Evolutionary conservation across 192 early-diverging fungal species (phyloP).

Genomic region (Entophlyctis helioformis): DNA sequence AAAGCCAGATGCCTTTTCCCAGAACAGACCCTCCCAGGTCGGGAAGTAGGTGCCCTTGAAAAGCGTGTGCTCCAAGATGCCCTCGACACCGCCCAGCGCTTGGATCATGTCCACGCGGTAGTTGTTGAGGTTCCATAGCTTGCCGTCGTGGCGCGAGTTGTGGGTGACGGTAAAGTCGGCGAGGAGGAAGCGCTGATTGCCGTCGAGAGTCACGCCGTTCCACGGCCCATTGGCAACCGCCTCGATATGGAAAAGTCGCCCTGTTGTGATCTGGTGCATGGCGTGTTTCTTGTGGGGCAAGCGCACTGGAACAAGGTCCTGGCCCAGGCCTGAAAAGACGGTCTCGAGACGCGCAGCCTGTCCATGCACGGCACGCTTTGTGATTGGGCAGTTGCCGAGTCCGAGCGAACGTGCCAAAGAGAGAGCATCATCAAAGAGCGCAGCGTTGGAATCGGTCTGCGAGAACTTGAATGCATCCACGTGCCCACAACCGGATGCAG

Average conservation of each 20-base stretch:
- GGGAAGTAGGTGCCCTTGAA: conserved; percentile 98
- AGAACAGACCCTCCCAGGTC: conserved; percentile 98
- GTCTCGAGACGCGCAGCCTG: too few species aligned
- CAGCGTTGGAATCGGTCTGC: not conserved
- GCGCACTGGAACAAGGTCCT: too few species aligned
- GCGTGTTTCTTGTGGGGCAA: too few species aligned
- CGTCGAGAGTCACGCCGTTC: conserved; percentile 16
- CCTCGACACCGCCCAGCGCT: conserved; percentile 95
- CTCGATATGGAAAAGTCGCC: not conserved
- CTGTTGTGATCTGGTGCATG: too few species aligned
- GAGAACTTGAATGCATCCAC: not conserved
- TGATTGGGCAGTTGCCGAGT: too few species aligned
- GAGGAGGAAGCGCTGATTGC: conserved; percentile 41
- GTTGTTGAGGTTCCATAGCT: conserved; percentile 89
- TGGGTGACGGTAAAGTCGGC: conserved; percentile 37
- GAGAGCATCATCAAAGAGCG: not conserved
- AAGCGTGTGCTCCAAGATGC: conserved; percentile 95
- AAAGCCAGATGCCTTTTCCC: conserved; percentile 64
- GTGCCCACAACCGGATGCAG: not conserved
- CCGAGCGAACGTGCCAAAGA: not conserved
- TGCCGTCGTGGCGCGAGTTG: conserved; percentile 67
- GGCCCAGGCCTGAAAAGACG: too few species aligned
- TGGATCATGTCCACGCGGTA: conserved; percentile 99
- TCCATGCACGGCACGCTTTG: too few species aligned
- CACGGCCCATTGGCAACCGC: not conserved